phyloP scores from a whole-genome alignment of 345 rosid genomes.

The Aurinia saxatilis region DNA sequence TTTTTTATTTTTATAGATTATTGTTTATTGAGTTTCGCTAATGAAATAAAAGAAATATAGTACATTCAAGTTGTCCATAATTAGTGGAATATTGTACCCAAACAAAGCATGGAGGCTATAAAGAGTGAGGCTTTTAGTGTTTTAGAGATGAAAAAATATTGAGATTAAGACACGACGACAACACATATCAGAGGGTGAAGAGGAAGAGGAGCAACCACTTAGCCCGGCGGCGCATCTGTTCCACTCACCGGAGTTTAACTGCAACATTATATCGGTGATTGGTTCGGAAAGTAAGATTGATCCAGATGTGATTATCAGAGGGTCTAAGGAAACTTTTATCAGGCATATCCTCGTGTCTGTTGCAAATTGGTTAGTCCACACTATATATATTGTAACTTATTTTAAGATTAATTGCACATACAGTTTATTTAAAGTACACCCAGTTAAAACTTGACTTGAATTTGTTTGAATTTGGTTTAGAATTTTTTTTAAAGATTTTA shows the following conservation, averaged over 20 bases:
- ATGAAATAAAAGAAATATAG: too few relatives aligned
- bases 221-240: slow-evolving; percentile 45
- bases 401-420: too few relatives aligned
- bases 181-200: neutral
- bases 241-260: slow-evolving; percentile 38
- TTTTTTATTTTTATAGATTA: too few relatives aligned
- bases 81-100: neutral
- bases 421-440: too few relatives aligned
- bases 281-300: slow-evolving; percentile 39
- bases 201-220: slow-evolving; percentile 29
- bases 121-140: neutral
- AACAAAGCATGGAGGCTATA: neutral
- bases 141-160: too few relatives aligned
- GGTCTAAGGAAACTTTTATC: slow-evolving; percentile 37
- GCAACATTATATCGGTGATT: slow-evolving; percentile 35
- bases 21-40: too few relatives aligned
- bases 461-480: too few relatives aligned
- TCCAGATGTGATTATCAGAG: slow-evolving; percentile 33
- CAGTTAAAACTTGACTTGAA: too few relatives aligned
- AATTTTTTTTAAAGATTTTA: too few relatives aligned
- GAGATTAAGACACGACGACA: neutral
- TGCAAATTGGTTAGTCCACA: slow-evolving; percentile 57
- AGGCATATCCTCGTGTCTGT: slow-evolving; percentile 71
- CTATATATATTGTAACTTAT: too few relatives aligned
- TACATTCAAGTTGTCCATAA: too few relatives aligned